phyloP scores from a whole-genome alignment of 768 basidiomycete genomes.

The Trametes coccinea region DNA sequence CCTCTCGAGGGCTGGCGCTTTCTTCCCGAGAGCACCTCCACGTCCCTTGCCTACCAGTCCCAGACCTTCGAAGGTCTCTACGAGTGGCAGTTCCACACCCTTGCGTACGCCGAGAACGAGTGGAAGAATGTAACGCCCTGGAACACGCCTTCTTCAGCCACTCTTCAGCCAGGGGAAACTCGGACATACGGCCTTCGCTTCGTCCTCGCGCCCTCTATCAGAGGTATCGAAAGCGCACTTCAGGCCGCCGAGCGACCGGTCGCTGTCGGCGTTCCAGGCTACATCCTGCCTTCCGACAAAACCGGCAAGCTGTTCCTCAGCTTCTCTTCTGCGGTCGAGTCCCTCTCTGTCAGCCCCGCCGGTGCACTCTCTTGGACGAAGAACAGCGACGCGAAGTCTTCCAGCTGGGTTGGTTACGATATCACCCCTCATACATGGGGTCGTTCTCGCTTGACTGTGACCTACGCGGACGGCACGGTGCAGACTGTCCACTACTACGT shows the following conservation, averaged over 20 bases:
- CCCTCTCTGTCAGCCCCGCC: conserved; percentile 45
- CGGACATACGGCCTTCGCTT: conserved; percentile 58
- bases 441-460: conserved; percentile 49
- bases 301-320: conserved; percentile 52
- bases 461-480: conserved; percentile 50
- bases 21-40: conserved; percentile 49
- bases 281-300: conserved; percentile 51
- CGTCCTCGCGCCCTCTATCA: conserved; percentile 49
- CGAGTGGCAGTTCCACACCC: conserved; percentile 61
- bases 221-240: conserved; percentile 48
- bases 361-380: conserved; percentile 48
- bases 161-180: conserved; percentile 46
- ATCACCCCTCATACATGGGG: conserved; percentile 48
- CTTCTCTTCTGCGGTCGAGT: conserved; percentile 42
- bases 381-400: conserved; percentile 44
- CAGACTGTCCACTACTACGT: conserved; percentile 57
- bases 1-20: conserved; percentile 64
- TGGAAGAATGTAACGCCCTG: conserved; percentile 53
- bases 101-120: conserved; percentile 57
- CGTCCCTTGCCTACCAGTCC: conserved; percentile 51
- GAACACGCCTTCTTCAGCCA: conserved; percentile 53
- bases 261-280: conserved; percentile 54
- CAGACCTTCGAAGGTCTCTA: conserved; percentile 61
- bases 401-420: conserved; percentile 49
- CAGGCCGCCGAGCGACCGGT: conserved; percentile 45